Percentiles rank a stretch among this genome's conserved stretches.
Conservation (phyloP, 1,139 yeast genomes). For the Taphrina wiesneri region DNA sequence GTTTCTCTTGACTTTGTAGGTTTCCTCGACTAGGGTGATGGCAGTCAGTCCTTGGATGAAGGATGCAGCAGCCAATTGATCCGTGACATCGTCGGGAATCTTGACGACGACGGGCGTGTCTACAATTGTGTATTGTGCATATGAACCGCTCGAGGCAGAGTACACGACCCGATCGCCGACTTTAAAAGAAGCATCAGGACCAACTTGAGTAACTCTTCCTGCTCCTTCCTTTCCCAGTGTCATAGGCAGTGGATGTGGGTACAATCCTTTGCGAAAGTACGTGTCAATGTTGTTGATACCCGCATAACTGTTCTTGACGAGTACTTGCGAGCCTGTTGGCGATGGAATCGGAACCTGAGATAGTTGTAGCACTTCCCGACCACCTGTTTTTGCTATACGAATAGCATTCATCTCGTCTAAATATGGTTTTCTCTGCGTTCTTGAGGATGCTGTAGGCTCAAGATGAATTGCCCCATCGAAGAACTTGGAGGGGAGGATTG, state of each 20-base stretch:
- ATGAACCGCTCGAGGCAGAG: conserved; percentile 50
- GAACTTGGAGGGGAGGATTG: not conserved
- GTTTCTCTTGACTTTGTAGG: conserved; percentile 64
- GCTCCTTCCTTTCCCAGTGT: conserved; percentile 74
- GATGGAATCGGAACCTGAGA: conserved; percentile 60
- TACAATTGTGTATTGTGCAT: conserved; percentile 58
- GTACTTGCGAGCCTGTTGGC: conserved; percentile 57
- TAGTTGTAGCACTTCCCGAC: conserved; percentile 57
- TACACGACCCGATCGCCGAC: conserved; percentile 73
- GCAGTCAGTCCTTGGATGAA: conserved; percentile 79
- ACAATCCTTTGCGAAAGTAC: conserved; percentile 75
- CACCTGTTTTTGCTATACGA: conserved; percentile 58
- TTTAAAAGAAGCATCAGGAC: conserved; percentile 58
- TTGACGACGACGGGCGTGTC: conserved; percentile 60
- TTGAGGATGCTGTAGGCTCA: no score
- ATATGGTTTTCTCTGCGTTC: no score
- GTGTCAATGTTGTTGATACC: conserved; percentile 82
- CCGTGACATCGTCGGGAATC: conserved; percentile 54
- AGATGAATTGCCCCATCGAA: no score
- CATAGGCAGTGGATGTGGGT: conserved; percentile 50
- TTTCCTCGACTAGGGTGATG: conserved; percentile 63
- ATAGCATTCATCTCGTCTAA: conserved; percentile 57
- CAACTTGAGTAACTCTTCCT: conserved; percentile 71
- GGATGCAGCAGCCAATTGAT: conserved; percentile 60
- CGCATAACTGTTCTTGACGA: conserved; percentile 69